A percentile compares a stretch with the other conserved stretches of the same genome.
phyloP scores from a whole-genome alignment of 257 asterid genomes.

The Solanum chilense region DNA sequence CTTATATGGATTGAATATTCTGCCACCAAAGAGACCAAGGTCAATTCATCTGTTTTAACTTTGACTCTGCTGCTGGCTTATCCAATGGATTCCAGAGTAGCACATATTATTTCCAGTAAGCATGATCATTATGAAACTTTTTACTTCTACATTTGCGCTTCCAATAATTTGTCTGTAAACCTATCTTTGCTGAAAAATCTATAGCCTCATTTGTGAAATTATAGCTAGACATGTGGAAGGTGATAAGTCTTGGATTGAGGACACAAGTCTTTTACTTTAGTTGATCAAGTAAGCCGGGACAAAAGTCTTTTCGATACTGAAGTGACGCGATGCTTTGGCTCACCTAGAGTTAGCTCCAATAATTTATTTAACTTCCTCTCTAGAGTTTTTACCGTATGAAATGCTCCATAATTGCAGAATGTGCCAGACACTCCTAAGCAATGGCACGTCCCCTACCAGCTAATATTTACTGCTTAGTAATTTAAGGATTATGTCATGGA shows the following conservation, averaged over 20 bases:
- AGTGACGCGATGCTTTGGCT: neutral
- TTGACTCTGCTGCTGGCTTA: neutral
- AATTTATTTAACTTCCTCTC: neutral
- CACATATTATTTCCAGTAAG: neutral
- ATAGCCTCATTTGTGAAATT: neutral
- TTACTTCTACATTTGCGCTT: neutral
- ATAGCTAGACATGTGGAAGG: neutral
- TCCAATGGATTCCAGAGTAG: neutral
- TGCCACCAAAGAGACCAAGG: neutral
- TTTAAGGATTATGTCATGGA: neutral
- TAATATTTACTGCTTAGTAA: neutral
- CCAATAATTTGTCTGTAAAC: neutral
- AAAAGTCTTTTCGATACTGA: neutral
- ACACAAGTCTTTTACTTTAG: neutral
- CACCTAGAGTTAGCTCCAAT: neutral
- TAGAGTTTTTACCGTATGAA: neutral
- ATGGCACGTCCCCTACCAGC: neutral
- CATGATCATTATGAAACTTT: neutral
- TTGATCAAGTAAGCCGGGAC: neutral
- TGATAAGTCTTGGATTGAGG: neutral
- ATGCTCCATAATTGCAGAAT: neutral
- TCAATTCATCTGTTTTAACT: neutral
- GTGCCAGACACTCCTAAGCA: neutral
- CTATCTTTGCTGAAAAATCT: neutral
- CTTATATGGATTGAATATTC: neutral